Percentiles rank a stretch among this genome's conserved stretches.
phyloP scores from a whole-genome alignment of 306 rosid species.

The Corylus avellana region DNA sequence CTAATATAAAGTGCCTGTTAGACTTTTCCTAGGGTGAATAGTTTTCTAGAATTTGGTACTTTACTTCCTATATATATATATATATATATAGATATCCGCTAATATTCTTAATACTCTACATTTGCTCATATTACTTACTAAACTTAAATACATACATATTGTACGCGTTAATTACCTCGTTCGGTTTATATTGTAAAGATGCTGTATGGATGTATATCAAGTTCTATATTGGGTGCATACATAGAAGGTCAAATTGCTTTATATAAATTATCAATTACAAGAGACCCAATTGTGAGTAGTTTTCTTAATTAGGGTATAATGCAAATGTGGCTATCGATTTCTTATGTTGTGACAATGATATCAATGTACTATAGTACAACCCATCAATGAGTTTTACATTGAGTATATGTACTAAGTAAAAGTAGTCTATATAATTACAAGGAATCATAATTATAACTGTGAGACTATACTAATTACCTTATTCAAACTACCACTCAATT shows the following conservation, averaged over 20 bases:
- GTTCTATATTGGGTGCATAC: neutral
- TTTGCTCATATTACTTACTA: neutral
- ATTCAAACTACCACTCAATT: too few species aligned
- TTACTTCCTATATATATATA: neutral
- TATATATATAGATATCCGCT: neutral
- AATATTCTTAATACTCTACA: neutral
- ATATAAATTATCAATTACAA: too few species aligned
- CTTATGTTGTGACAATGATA: too few species aligned
- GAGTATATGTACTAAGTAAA: too few species aligned
- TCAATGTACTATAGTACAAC: too few species aligned
- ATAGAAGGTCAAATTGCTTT: neutral
- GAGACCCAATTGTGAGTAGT: too few species aligned
- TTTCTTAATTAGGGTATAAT: too few species aligned
- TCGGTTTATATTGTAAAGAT: neutral
- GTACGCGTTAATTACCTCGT: neutral
- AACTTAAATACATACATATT: neutral
- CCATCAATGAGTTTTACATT: too few species aligned
- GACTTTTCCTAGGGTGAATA: neutral
- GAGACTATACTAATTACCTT: too few species aligned
- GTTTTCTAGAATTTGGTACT: neutral
- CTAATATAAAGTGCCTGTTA: conserved; percentile 12
- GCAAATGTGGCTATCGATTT: too few species aligned
- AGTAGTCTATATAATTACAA: too few species aligned
- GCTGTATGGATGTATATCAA: neutral
- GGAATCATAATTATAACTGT: too few species aligned